Base-by-base conservation (phyloP, 2,329 filamentous ascomycete genomes). In the Emergomyces pasteurianus region DNA sequence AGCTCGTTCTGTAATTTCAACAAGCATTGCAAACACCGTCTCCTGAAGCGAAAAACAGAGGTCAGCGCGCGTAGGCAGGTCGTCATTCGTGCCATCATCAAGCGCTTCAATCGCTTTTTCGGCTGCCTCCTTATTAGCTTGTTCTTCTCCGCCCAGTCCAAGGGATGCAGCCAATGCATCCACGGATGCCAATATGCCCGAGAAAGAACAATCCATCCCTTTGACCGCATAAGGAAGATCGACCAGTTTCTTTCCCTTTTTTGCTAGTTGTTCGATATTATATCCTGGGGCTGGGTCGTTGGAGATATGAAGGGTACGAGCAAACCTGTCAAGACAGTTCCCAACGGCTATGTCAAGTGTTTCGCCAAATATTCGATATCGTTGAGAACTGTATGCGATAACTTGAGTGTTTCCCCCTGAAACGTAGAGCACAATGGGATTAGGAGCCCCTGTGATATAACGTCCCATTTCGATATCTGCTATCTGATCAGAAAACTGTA, bases 171-270 rank as follows among this genome's bases (percentile, higher is more conserved):
- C 92, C 53, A 96, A 79, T 42, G 86, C 80, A 71, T 99, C 94
- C 14, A 92, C 87, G 4, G 84, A 83, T 0, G 89, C 90, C 34
- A 99, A 78, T 65, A 99, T 95, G 1, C 94, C 94, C 2, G 89
- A 92, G 75, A 99, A 97, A 28, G 89, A 94, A 69, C 91, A 95
- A 74, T 99, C 94, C 94, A 99, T 99, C 58, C 94, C 94, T 76
- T 99, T 99, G 65, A 99, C 94, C 1, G 92, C 86, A 71, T 99
- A 99, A 1, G 94, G 94, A 34, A 99, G 79, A 66, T 97, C 92
- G 21, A 97, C 80, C 46, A 99, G 78, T 26, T 85, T 77, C 52
- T 80, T 83, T 0, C 84, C 84, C 59, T 86, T 85, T 73, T 88
- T 86, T 67, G 94, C 94, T 57, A 97, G 79, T 76, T 96, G 90